Evolutionary conservation across 805 yeast species (phyloP), one percentile per base, ranked within the genome.

Genomic region (Barnettozyma wickerhamii): DNA sequence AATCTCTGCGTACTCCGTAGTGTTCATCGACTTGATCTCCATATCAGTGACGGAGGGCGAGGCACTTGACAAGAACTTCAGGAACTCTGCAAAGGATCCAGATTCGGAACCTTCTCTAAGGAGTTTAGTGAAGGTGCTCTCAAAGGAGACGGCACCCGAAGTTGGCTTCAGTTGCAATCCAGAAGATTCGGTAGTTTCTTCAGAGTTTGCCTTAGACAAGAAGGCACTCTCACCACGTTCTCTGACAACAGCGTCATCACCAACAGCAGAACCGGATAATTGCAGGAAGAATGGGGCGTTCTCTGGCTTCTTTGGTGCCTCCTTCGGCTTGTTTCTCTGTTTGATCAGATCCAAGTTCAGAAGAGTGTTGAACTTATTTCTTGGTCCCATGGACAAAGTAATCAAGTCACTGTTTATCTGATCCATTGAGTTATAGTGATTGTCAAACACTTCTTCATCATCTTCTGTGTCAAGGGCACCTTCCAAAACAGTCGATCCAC

Each of bases 311-410:
- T 85, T 86, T 26, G 93, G 85, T 1, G 91, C 84, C 58, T 88
- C 96, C 38, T 69, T 79, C 18, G 99, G 97, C 63, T 87, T 91
- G 58, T 88, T 89, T 55, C 99, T 77, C 58, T 74, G 77, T 55
- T 79, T 87, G 51, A 93, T 91, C 6, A 80, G 75, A 52, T 93
- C 98, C 50, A 93, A 64, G 59, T 93, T 81, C 34, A 86, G 60
- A 33, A 93, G 65, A 2, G 95, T 88, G 47, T 74, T 78, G 69
- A 85, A 82, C 57, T 87, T 89, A 43, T 73, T 74, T 53, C 91
- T 75, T 19, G 98, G 87, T 6, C 84, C 83, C 24, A 77, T 50
- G 1, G 95, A 82, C 35, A 93, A 72, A 0, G 99, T 88, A 17
- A 84, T 60, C 40, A 93, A 65, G 10, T 71, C 68, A 6, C 69